Base-by-base conservation (phyloP, 768 basidiomycete species). In the Lyophyllum atratum region DNA sequence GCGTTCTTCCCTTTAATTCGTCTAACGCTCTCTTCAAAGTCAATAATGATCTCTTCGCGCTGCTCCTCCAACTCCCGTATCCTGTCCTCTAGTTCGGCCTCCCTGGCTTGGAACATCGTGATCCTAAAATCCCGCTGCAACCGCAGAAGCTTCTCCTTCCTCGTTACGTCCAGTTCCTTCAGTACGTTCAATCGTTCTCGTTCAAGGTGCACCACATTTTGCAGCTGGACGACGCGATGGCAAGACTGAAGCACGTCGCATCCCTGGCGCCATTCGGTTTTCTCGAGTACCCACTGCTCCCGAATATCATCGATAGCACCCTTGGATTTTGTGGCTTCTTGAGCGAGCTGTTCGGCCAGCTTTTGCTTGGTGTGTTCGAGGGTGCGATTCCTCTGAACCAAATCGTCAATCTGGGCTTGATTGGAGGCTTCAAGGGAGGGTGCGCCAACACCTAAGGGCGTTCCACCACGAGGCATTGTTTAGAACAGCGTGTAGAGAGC, bases 331-430 rank as follows among this genome's bases (percentile, higher is more conserved):
- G 68, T 66, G 48, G 73, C 67, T 62, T 85, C 84, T 25, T 64
- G 64, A 2, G 70, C 61, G 28, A 85, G 63, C 40, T 85, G 80
- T 22, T 80, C 79, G 15, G 72, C 66, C 33, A 90, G 78, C 43
- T 80, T 82, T 62, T 80, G 80, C 69, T 80, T 78, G 4, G 79
- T 80, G 58, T 85, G 80, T 55, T 89, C 87, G 51, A 89, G 78
- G 0, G 80, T 81, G 24, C 84, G 84, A 64, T 83, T 87, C 59
- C 84, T 79, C 60, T 87, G 82, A 2, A 90, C 86, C 51, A 92
- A 82, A 42, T 92, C 87, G 48, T 86, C 80, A 49, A 92, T 89
- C 67, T 91, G 89, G 2, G 78, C 71, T 57, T 85, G 85, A 67
- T 87, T 82, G 4, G 85, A 79, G 24, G 83, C 76, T 59, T 83